Conservation (phyloP, 257 asterid species). For the Plantago major region DNA sequence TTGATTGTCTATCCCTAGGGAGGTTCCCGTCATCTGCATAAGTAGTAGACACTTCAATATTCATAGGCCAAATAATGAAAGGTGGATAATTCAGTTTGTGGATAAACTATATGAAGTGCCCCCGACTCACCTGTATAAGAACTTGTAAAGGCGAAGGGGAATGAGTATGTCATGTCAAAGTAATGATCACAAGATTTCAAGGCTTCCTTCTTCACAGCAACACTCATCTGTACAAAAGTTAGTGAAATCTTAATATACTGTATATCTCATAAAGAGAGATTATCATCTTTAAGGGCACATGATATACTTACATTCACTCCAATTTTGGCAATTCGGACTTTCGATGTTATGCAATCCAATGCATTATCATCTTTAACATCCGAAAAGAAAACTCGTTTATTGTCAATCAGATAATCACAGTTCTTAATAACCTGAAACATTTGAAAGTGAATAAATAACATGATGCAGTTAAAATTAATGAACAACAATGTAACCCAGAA, state of each 20-base stretch:
- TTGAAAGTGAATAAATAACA: too few relatives aligned
- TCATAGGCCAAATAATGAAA: not conserved
- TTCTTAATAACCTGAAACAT: slow-evolving; percentile 30
- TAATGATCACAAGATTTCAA: slow-evolving; percentile 21
- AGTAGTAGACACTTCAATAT: not conserved
- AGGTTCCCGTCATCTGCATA: slow-evolving; percentile 1
- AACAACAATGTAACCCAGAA: not conserved
- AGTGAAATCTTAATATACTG: not conserved
- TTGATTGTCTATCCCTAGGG: not conserved
- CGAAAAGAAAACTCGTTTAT: slow-evolving; percentile 32
- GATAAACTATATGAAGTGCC: not conserved
- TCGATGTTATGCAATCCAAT: slow-evolving; percentile 20
- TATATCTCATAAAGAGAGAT: not conserved
- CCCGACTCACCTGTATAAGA: slow-evolving; percentile 10
- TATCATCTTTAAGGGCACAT: not conserved
- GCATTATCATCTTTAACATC: slow-evolving; percentile 38
- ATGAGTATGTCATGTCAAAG: slow-evolving; percentile 26
- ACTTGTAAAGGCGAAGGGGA: slow-evolving; percentile 27
- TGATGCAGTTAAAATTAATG: not conserved
- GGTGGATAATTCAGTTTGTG: not conserved
- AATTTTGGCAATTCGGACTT: slow-evolving; percentile 22
- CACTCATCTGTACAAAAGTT: slow-evolving; percentile 22
- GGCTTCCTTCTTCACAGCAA: slow-evolving; percentile 3
- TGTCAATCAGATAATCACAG: slow-evolving; percentile 21
- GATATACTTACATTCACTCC: slow-evolving; percentile 24